Conservation (phyloP, 805 yeast species). For the Metschnikowia kunwiensis region DNA sequence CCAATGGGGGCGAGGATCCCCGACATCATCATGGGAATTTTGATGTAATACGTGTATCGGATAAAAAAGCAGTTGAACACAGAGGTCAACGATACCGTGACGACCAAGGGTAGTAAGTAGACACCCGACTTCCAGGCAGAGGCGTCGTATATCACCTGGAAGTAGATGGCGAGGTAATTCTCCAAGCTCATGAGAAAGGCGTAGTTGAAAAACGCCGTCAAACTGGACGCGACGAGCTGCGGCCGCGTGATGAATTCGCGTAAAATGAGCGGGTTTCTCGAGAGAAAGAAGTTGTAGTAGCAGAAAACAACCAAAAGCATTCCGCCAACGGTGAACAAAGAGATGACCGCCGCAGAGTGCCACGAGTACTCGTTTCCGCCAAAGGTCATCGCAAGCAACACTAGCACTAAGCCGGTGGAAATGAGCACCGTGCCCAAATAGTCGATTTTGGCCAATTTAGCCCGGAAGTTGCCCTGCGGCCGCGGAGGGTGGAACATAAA, state of each 20-base stretch:
- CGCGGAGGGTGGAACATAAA: conserved; percentile 47
- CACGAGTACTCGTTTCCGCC: conserved; percentile 54
- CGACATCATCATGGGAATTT: conserved; percentile 31
- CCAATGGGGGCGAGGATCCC: conserved; percentile 34
- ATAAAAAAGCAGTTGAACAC: conserved; percentile 32
- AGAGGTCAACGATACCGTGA: conserved; percentile 33
- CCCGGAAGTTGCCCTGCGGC: conserved; percentile 36
- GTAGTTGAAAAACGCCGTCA: conserved; percentile 34
- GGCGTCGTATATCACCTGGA: conserved; percentile 37
- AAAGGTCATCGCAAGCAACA: conserved; percentile 49
- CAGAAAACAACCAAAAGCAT: conserved; percentile 32
- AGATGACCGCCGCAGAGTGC: conserved; percentile 53
- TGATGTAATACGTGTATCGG: conserved; percentile 27
- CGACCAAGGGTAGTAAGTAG: conserved; percentile 33
- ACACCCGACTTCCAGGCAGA: conserved; percentile 38
- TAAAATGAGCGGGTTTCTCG: conserved; percentile 48
- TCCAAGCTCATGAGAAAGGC: conserved; percentile 39
- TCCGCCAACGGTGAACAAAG: conserved; percentile 47
- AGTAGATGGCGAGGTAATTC: conserved; percentile 36
- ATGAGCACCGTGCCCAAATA: conserved; percentile 46
- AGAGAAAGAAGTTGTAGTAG: conserved; percentile 40
- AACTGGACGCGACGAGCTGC: conserved; percentile 36
- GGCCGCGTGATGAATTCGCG: conserved; percentile 36
- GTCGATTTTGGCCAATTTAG: conserved; percentile 45
- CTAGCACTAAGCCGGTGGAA: conserved; percentile 41